A percentile compares a stretch with the other conserved stretches of the same genome.
Conservation (phyloP, 257 asterid species). For the Henckelia pumila region DNA sequence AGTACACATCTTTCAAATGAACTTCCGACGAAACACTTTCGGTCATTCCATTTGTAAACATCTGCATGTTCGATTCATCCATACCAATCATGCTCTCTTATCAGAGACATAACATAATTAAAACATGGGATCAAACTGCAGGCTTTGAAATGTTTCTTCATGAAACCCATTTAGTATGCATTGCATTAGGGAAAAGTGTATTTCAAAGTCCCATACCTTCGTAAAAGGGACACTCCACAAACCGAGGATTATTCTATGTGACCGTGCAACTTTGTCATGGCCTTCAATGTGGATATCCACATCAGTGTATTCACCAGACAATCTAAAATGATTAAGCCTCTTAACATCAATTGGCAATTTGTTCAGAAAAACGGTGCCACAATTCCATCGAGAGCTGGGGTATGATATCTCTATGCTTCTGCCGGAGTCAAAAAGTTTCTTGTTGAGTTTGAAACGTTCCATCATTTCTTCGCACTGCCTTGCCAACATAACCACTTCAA, state of each 20-base stretch:
- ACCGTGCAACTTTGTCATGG: conserved; percentile 50
- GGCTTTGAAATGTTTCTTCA: not conserved
- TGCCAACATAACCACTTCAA: conserved; percentile 58
- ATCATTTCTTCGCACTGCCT: conserved; percentile 77
- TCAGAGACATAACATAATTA: conserved; percentile 6
- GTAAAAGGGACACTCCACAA: conserved; percentile 91
- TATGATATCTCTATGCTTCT: conserved; percentile 72
- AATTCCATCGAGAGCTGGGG: conserved; percentile 54
- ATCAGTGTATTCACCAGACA: conserved; percentile 72
- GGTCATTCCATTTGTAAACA: conserved; percentile 98
- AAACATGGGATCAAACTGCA: not conserved
- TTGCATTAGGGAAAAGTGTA: conserved; percentile 1
- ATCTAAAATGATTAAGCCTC: conserved; percentile 55
- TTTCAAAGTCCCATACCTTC: conserved; percentile 52
- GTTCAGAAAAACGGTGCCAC: conserved; percentile 49
- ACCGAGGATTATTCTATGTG: conserved; percentile 84
- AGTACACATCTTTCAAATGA: conserved; percentile 70
- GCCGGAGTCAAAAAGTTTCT: conserved; percentile 65
- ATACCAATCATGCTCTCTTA: conserved; percentile 18
- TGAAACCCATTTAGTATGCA: conserved; percentile 6
- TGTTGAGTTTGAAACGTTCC: conserved; percentile 64
- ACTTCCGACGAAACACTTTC: conserved; percentile 69
- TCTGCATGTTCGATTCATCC: conserved; percentile 44
- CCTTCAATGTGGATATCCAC: conserved; percentile 68
- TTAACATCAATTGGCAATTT: conserved; percentile 65